Percentiles rank a stretch among this genome's conserved stretches.
Evolutionary conservation across 768 basidiomycete species (phyloP).

Genomic region (Boletus sp.): DNA sequence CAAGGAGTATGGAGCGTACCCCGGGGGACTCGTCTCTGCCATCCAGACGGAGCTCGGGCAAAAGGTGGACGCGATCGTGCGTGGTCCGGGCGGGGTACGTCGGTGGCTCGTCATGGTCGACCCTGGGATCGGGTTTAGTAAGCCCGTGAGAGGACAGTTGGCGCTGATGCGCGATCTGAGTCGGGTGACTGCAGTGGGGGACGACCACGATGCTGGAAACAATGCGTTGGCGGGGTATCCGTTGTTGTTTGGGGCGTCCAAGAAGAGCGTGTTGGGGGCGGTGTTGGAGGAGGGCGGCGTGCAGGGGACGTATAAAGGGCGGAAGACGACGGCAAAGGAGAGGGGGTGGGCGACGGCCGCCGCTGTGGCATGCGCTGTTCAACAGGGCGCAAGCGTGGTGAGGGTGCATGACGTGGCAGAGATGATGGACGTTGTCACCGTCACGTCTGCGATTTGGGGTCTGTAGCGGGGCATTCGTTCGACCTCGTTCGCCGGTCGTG

Average conservation of each 20-base stretch:
- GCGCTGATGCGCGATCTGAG: slow-evolving; percentile 56
- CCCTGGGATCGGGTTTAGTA: slow-evolving; percentile 95
- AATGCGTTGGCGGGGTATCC: slow-evolving; percentile 63
- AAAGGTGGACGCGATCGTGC: slow-evolving; percentile 63
- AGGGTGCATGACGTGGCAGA: slow-evolving; percentile 80
- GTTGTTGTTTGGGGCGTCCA: slow-evolving; percentile 71
- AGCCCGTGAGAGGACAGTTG: slow-evolving; percentile 72
- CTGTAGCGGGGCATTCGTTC: not conserved
- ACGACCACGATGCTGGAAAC: slow-evolving; percentile 22
- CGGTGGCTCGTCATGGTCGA: slow-evolving; percentile 90
- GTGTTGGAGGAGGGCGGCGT: slow-evolving; percentile 51
- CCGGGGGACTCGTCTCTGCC: slow-evolving; percentile 55
- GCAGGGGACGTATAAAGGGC: slow-evolving; percentile 40
- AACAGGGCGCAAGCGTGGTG: slow-evolving; percentile 69
- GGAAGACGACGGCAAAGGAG: slow-evolving; percentile 61
- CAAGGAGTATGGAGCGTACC: slow-evolving; percentile 59
- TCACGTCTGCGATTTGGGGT: slow-evolving; percentile 62
- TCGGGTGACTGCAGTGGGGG: slow-evolving; percentile 39
- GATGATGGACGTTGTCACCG: slow-evolving; percentile 69
- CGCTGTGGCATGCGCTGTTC: slow-evolving; percentile 68
- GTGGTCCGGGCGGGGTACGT: slow-evolving; percentile 67
- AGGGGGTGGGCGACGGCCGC: slow-evolving; percentile 79
- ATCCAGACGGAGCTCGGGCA: slow-evolving; percentile 70
- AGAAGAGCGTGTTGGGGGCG: slow-evolving; percentile 81
- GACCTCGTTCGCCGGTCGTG: too few relatives aligned